Conservation (phyloP, 495 filamentous ascomycete genomes). For the Extremus antarcticus region DNA sequence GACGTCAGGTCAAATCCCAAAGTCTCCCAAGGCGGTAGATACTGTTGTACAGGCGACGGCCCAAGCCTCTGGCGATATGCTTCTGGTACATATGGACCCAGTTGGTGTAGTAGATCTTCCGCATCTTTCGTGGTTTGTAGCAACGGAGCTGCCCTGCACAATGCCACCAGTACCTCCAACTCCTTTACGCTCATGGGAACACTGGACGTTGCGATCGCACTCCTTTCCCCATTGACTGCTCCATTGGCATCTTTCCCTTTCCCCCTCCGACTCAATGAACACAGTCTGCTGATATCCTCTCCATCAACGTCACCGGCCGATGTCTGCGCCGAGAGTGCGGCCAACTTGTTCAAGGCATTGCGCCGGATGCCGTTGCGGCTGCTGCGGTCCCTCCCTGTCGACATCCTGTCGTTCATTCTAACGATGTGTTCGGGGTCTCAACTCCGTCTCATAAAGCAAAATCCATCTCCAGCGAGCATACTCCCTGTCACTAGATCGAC, state of each 20-base stretch:
- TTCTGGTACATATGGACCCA: conserved; percentile 74
- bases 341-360: conserved; percentile 33
- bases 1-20: conserved; percentile 66
- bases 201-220: conserved; percentile 1
- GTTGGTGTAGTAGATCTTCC: conserved; percentile 56
- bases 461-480: no score
- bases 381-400: not conserved
- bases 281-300: conserved; percentile 26
- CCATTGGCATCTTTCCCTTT: conserved; percentile 15
- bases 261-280: conserved; percentile 18
- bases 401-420: no score
- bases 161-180: conserved; percentile 75
- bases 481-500: no score
- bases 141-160: conserved; percentile 74
- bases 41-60: conserved; percentile 68
- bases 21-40: conserved; percentile 80
- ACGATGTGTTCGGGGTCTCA: no score
- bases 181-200: conserved; percentile 52
- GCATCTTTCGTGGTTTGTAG: conserved; percentile 58
- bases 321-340: conserved; percentile 27
- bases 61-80: conserved; percentile 66
- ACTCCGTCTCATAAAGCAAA: no score
- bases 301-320: conserved; percentile 6
- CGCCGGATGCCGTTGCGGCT: conserved; percentile 15
- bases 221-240: not conserved